A percentile compares a stretch with the other conserved stretches of the same genome.
These are phyloP conservation scores for Trametes hirsuta DNA, from an alignment of 1,284 basidiomycete genomes.

Conservation along the genomic window DNA sequence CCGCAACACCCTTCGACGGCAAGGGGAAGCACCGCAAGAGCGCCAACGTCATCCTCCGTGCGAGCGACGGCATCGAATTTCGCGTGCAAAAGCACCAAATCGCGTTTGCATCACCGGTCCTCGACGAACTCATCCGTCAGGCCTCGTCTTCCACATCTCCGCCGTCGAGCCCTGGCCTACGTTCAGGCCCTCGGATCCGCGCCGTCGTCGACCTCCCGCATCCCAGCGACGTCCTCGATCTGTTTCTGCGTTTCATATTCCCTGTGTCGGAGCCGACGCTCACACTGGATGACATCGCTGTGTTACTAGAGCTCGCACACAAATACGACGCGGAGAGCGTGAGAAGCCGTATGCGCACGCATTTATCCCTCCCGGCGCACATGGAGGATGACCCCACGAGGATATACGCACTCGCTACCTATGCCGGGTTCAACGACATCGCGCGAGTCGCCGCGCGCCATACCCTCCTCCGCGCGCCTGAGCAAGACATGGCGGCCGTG, in stretches of 20 bases:
- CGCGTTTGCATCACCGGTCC: conserved; percentile 23
- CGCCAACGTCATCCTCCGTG: conserved; percentile 10
- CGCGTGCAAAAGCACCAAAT: conserved; percentile 17
- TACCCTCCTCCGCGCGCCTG: conserved; percentile 8
- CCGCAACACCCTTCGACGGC: conserved; percentile 10
- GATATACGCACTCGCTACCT: conserved; percentile 38
- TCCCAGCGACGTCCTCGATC: conserved; percentile 8
- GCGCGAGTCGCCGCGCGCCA: conserved; percentile 14
- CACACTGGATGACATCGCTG: conserved; percentile 9
- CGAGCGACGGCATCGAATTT: conserved; percentile 18
- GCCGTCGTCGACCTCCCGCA: conserved; percentile 4
- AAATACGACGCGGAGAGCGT: conserved; percentile 13
- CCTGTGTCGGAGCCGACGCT: conserved; percentile 16
- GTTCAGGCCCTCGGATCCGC: neutral
- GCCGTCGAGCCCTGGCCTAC: neutral
- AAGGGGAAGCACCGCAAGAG: neutral
- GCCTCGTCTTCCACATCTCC: conserved; percentile 8
- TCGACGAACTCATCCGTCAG: conserved; percentile 8
- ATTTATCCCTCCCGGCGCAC: conserved; percentile 28
- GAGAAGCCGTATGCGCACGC: conserved; percentile 8
- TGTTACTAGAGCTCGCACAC: conserved; percentile 12
- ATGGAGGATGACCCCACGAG: conserved; percentile 35
- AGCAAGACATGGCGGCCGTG: conserved; percentile 6
- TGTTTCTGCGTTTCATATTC: conserved; percentile 21
- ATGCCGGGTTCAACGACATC: conserved; percentile 10